Percentiles rank a stretch among this genome's conserved stretches.
Conservation (phyloP, 83 land plant species). For the Picea abies region DNA sequence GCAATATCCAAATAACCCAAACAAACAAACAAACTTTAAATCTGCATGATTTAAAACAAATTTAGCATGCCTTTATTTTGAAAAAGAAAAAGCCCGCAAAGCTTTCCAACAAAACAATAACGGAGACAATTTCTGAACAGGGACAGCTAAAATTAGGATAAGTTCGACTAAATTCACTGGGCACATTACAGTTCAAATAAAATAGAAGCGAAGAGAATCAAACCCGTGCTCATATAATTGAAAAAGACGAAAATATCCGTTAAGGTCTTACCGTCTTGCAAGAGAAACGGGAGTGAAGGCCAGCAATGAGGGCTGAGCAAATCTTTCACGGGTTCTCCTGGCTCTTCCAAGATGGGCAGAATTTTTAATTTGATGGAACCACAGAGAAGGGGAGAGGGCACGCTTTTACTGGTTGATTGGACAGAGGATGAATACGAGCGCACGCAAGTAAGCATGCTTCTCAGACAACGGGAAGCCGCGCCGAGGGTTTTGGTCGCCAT, state of each 20-base stretch:
- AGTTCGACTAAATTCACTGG: too few species aligned
- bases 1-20: too few species aligned
- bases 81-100: too few species aligned
- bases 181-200: neutral
- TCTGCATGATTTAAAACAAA: too few species aligned
- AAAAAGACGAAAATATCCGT: neutral
- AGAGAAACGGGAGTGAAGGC: conserved; percentile 4
- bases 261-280: neutral
- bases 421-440: neutral
- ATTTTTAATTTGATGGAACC: neutral
- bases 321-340: neutral
- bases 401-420: neutral
- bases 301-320: neutral
- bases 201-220: neutral
- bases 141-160: too few species aligned
- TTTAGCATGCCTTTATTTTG: too few species aligned
- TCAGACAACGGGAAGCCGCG: neutral
- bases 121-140: too few species aligned
- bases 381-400: neutral
- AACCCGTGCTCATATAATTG: too few species aligned
- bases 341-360: neutral
- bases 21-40: neutral
- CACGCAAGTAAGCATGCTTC: neutral
- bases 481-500: conserved; percentile 1
- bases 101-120: too few species aligned